phyloP scores from a whole-genome alignment of 805 yeast genomes.

The Ogataea methanolica region DNA sequence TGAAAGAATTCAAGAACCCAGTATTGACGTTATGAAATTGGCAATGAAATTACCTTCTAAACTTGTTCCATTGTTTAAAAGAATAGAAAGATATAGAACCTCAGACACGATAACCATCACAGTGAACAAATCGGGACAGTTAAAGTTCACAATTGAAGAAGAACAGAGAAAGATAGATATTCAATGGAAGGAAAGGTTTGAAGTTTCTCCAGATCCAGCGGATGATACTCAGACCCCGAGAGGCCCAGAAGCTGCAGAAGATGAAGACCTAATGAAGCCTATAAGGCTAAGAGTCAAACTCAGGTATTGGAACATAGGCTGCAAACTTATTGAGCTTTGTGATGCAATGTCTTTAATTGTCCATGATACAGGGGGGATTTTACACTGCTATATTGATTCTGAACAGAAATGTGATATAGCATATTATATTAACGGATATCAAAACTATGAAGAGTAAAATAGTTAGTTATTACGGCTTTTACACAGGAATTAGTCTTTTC shows the following conservation, averaged over 20 bases:
- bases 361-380: slow-evolving; percentile 45
- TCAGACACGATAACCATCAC: slow-evolving; percentile 46
- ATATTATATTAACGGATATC: slow-evolving; percentile 48
- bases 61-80: slow-evolving; percentile 47
- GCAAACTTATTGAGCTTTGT: slow-evolving; percentile 56
- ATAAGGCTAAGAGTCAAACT: slow-evolving; percentile 47
- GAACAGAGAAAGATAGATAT: slow-evolving; percentile 51
- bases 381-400: slow-evolving; percentile 65
- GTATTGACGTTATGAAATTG: slow-evolving; percentile 47
- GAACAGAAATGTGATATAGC: slow-evolving; percentile 60
- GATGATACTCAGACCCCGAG: slow-evolving; percentile 15
- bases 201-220: slow-evolving; percentile 31
- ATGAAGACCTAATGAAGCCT: slow-evolving; percentile 23
- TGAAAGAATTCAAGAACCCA: slow-evolving; percentile 58
- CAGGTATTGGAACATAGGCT: slow-evolving; percentile 66
- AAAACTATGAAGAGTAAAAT: slow-evolving; percentile 4
- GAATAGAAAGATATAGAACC: slow-evolving; percentile 63
- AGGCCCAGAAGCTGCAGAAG: slow-evolving; percentile 6
- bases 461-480: neutral
- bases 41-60: slow-evolving; percentile 49
- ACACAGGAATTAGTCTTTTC: neutral
- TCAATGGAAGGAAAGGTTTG: slow-evolving; percentile 54
- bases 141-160: slow-evolving; percentile 50
- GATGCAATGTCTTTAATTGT: slow-evolving; percentile 57
- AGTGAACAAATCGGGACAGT: slow-evolving; percentile 45